Evolutionary conservation across 345 rosid genomes (phyloP), one percentile per base, ranked within the genome.

Genomic region (Dimocarpus longan): DNA sequence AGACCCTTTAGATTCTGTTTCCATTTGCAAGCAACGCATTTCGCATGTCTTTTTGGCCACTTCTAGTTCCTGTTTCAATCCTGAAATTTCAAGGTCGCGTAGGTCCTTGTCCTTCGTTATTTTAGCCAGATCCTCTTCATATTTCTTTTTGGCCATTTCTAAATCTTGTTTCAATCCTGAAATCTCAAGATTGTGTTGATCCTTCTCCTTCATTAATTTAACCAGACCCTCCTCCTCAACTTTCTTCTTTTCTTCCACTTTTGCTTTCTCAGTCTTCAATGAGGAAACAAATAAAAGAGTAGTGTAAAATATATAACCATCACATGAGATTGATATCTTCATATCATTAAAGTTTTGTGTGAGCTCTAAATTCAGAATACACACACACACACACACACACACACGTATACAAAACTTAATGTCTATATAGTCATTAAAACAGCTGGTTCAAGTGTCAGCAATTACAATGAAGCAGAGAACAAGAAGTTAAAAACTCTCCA

Each of bases 1-100:
- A 54, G 84, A 86, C 1, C 72, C 84, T 86, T 88, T 87, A 18
- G 91, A 83, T 74, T 92, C 90, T 72, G 84, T 77, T 83, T 93
- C 95, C 86, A 87, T 81, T 81, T 87, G 87, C 70, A 84, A 66
- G 84, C 87, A 83, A 32, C 28, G 83, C 3, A 76, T 74, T 76
- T 95, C 97, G 19, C 86, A 76, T 10, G 81, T 85, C 83, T 81
- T 82, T 81, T 83, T 86, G 16, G 84, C 80, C 28, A 59, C 21
- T 59, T 59, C 64, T 2, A 59, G 22, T 21, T 59, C 64, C 9
- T 59, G 64, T 59, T 59, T n/a, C 64, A 59, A 59, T 19, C 22
- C 70, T 40, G 78, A 77, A 37, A 84, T 74, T 74, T 77, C 78
- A 10, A 64, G 32, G 54, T 75, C 66, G 68, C 10, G 39, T n/a